Percentiles rank a stretch among this genome's conserved stretches.
Conservation (phyloP, 129 eudicot genomes). For the Lactuca saligna region DNA sequence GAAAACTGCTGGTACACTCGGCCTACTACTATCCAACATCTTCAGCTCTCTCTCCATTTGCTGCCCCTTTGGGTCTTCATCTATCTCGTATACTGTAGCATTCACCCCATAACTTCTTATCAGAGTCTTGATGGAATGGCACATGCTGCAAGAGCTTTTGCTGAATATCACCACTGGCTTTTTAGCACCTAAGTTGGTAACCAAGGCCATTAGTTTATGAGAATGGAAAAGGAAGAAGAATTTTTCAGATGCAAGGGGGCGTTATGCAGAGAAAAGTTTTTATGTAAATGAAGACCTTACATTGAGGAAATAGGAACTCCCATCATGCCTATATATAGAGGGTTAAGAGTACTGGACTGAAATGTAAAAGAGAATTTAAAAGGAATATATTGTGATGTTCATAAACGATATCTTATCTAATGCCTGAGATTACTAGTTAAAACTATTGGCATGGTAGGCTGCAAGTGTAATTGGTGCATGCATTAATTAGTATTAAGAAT, state of each 20-base stretch:
- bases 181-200: conserved; percentile 35
- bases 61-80: conserved; percentile 52
- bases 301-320: not conserved
- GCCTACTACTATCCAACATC: conserved; percentile 40
- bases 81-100: conserved; percentile 57
- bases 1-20: conserved; percentile 66
- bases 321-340: conserved; percentile 24
- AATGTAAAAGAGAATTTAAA: not conserved
- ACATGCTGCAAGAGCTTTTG: conserved; percentile 54
- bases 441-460: conserved; percentile 21
- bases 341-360: conserved; percentile 2
- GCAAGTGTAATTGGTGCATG: not conserved
- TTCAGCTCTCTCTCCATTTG: conserved; percentile 47
- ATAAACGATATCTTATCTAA: conserved; percentile 8
- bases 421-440: conserved; percentile 9
- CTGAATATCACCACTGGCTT: conserved; percentile 65
- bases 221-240: not conserved
- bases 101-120: conserved; percentile 61
- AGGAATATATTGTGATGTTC: not conserved
- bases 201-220: conserved; percentile 30
- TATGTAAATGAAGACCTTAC: not conserved
- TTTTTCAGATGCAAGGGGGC: not conserved
- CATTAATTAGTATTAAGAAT: too few species aligned
- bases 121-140: conserved; percentile 54
- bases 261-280: not conserved